Conservation (phyloP, 768 basidiomycete genomes). For the Pulveroboletus sp. region DNA sequence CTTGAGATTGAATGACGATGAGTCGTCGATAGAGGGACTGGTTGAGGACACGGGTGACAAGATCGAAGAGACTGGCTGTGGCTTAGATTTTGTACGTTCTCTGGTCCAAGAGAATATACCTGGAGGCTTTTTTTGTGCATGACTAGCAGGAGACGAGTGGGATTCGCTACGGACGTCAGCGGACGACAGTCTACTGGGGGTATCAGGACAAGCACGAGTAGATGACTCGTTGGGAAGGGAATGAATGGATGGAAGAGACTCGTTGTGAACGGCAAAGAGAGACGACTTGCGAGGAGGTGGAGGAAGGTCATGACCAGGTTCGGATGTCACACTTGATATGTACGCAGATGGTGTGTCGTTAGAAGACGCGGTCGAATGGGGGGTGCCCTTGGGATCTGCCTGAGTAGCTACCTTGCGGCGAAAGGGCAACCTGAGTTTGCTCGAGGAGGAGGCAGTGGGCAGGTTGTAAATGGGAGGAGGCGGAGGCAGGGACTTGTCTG, state of each 20-base stretch:
- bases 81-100: conserved; percentile 35
- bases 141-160: conserved; percentile 12
- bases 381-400: conserved; percentile 4
- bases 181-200: conserved; percentile 15
- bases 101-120: conserved; percentile 34
- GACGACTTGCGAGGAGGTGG: conserved; percentile 63
- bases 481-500: conserved; percentile 15
- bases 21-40: conserved; percentile 17
- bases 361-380: conserved; percentile 11
- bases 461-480: conserved; percentile 20
- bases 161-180: conserved; percentile 9
- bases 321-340: conserved; percentile 39
- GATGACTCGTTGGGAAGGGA: conserved; percentile 51
- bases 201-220: conserved; percentile 14
- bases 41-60: conserved; percentile 28
- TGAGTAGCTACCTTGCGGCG: conserved; percentile 30
- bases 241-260: conserved; percentile 46
- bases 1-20: conserved; percentile 62
- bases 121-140: conserved; percentile 31
- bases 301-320: conserved; percentile 40
- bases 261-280: conserved; percentile 57
- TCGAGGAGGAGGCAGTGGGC: conserved; percentile 32
- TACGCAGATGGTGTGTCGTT: conserved; percentile 26
- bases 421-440: conserved; percentile 44
- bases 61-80: conserved; percentile 29